Conservation (phyloP, 129 eudicot species). For the Chrysanthemum lavandulifolium region DNA sequence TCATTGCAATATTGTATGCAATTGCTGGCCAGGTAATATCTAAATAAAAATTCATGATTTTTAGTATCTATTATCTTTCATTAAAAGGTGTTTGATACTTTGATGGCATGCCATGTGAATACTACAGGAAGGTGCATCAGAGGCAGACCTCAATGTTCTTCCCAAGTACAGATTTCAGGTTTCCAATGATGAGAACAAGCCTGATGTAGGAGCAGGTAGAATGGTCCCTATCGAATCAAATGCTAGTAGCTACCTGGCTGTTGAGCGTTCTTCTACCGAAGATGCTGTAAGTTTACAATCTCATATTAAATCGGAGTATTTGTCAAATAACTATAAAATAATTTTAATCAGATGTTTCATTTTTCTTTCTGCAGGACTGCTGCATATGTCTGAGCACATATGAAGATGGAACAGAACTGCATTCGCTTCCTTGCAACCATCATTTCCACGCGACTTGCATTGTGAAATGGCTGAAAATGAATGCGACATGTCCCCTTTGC, state of each 20-base stretch:
- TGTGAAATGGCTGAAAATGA: slow-evolving; percentile 97
- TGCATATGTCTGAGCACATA: slow-evolving; percentile 81
- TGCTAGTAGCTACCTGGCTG: slow-evolving; percentile 52
- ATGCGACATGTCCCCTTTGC: slow-evolving; percentile 97
- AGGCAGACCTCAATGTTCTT: slow-evolving; percentile 70
- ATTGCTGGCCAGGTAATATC: slow-evolving; percentile 84
- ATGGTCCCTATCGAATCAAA: slow-evolving; percentile 74
- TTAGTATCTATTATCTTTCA: too few species aligned
- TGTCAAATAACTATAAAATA: background rate
- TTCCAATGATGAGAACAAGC: slow-evolving; percentile 54
- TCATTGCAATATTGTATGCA: slow-evolving; percentile 90
- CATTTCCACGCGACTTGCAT: slow-evolving; percentile 78
- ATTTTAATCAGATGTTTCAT: background rate
- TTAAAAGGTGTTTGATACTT: slow-evolving; percentile 6
- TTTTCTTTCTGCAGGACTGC: slow-evolving; percentile 57
- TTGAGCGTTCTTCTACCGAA: slow-evolving; percentile 75
- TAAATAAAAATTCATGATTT: too few species aligned
- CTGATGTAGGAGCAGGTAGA: slow-evolving; percentile 68
- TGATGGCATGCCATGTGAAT: slow-evolving; percentile 8
- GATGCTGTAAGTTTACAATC: slow-evolving; percentile 73
- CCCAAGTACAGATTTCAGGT: slow-evolving; percentile 72
- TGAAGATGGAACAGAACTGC: slow-evolving; percentile 82
- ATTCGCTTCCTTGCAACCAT: slow-evolving; percentile 83
- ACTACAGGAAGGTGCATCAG: slow-evolving; percentile 94
- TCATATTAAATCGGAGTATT: too few species aligned